Percentiles rank a stretch among this genome's conserved stretches.
Evolutionary conservation across 768 basidiomycete species (phyloP).

Genomic region (Lenzites betulinus): DNA sequence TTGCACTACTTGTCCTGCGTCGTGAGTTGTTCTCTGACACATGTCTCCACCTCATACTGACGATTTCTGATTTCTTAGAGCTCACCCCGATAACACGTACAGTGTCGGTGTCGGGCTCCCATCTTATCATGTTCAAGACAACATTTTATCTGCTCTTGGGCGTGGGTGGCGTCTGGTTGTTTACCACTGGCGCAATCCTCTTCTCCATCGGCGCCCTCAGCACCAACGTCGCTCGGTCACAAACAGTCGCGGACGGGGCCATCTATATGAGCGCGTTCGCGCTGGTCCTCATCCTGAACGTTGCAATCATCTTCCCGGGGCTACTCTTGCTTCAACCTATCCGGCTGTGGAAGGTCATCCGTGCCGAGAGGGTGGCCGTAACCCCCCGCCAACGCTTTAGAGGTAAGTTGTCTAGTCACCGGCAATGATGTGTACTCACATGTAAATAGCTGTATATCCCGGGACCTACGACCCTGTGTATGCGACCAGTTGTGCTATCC

Average conservation of each 20-base stretch:
- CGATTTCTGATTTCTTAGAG: conserved; percentile 38
- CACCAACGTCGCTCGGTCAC: conserved; percentile 34
- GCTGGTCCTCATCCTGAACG: conserved; percentile 57
- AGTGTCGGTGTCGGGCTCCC: conserved; percentile 63
- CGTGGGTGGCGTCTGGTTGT: conserved; percentile 61
- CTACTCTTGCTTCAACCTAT: conserved; percentile 72
- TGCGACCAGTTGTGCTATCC: conserved; percentile 63
- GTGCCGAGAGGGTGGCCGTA: conserved; percentile 57
- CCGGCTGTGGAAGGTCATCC: conserved; percentile 57
- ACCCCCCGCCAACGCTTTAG: conserved; percentile 82
- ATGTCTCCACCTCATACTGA: too few relatives aligned
- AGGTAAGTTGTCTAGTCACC: conserved; percentile 47
- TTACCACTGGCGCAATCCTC: conserved; percentile 67
- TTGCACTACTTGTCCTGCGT: conserved; percentile 53
- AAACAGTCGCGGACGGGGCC: conserved; percentile 64
- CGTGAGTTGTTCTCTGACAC: conserved; percentile 51
- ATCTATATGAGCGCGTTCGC: conserved; percentile 70
- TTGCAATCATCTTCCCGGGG: conserved; percentile 71
- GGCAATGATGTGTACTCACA: background rate
- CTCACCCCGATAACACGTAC: conserved; percentile 54
- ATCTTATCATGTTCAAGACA: conserved; percentile 61
- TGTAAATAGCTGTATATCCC: conserved; percentile 62
- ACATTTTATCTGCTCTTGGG: conserved; percentile 59
- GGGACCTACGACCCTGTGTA: conserved; percentile 69
- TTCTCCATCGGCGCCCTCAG: conserved; percentile 66